Base-by-base conservation (phyloP, 108 stramenopile genomes). In the Schizochytrium sp. region DNA sequence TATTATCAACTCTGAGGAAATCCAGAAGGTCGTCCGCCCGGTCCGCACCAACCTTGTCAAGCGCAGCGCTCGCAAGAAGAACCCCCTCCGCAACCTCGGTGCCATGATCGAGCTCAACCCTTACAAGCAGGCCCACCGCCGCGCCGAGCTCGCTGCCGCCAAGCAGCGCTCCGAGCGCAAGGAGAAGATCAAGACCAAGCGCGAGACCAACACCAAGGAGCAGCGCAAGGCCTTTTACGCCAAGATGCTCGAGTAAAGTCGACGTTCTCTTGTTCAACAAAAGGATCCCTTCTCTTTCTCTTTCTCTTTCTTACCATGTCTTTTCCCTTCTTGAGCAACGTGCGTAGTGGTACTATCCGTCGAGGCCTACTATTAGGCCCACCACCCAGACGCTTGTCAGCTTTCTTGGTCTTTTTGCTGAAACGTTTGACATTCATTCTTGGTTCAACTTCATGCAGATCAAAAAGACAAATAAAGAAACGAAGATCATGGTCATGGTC, bases 1-100 rank as follows among this genome's bases (percentile, higher is more conserved):
- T 93, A 94, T 98, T 93, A 97, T 98, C 96, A 98, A 98, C 95
- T 96, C 95, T 89, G 97, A 96, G 90, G 97, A 98, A 94, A 94
- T 99, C 92, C 98, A 99, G 93, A 95, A 97, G 60, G 92, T 97
- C 92, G 93, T 96, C 90, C 96, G 97, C 72, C 94, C 96, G 92
- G 96, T 95, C 93, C 88, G 92, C 58, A 89, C 90, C 60, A 93
- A 93, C 92, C 34, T 34, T 2, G 34, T 34, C 34, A 72, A 87
- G 19, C 91, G 95, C 89, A 95, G 95, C 90, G 58, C 92, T 58
- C 88, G 89, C 58, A 98, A 98, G 97, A 95, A 94, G 91, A 99
- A 99, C 94, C 96, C 99, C 60, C 94, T 99, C 57, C 91, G 89
- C 60, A 96, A 94, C 91, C 93, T 94, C 88, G 96, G 92, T 87